Base-by-base conservation (phyloP, 1,139 yeast species). In the Nakaseomyces glabratus region DNA sequence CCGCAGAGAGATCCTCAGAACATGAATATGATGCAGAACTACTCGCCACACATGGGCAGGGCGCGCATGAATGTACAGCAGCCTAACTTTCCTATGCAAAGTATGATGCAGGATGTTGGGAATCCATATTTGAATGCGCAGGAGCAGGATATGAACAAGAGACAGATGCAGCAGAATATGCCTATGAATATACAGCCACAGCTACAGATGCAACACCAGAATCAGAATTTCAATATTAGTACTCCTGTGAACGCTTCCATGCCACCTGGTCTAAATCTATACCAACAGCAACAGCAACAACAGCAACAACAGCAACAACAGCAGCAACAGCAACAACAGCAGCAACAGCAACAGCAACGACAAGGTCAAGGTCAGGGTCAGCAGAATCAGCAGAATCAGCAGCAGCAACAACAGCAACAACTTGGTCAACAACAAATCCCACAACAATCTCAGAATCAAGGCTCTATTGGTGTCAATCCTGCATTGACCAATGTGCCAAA, bases 31-130 rank as follows among this genome's bases (percentile, higher is more conserved):
- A 26, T 26, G 30, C 30, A 26, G n/a, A n/a, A n/a, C n/a, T 26
- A 26, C 40, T 51, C 57, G 4, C 49, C 54, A 23, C 53, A 51
- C 25, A 28, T 49, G 25, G 47, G 43, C 25, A 49, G 45, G 26
- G 41, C 47, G 4, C 39, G 56, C 20, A 31, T 48, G 35, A 25
- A 46, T 20, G 39, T 38, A 9, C 51, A 48, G 26, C 49, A 20
- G 24, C 24, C 32, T 14, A 29, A 29, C 13, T 20, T 29, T 10
- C 30, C 30, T 11, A 26, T 26, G 30, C 30, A 26, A n/a, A 26
- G 17, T 20, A 15, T 14, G 17, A 21, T 26, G 3, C 30, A 26
- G 15, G 30, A 26, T 15, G 18, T 26, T 17, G 30, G 30, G 3
- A 26, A 26, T 18, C 30, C 30, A n/a, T 26, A 26, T 15, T n/a